Conservation (phyloP, 768 basidiomycete genomes). For the Rhizopogon vinicolor region DNA sequence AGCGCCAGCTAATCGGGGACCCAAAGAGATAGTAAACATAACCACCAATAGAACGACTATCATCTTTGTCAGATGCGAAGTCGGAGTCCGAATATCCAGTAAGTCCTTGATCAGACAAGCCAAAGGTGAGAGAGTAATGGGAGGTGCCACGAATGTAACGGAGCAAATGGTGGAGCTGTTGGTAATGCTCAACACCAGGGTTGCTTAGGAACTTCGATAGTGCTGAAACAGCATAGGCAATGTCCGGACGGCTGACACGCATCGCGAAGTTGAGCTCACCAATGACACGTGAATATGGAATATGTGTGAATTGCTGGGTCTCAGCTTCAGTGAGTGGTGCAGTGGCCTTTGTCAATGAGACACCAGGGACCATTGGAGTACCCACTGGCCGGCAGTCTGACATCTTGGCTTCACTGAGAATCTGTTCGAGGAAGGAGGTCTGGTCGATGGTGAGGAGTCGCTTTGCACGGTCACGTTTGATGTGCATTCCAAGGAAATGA, state of each 20-base stretch:
- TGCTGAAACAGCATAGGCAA: conserved; percentile 22
- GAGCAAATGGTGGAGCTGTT: conserved; percentile 11
- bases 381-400: conserved; percentile 8
- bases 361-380: not conserved
- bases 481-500: conserved; percentile 26
- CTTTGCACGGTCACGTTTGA: conserved; percentile 17
- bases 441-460: conserved; percentile 23
- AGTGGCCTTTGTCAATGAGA: not conserved
- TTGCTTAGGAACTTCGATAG: conserved; percentile 15
- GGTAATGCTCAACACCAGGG: conserved; percentile 6
- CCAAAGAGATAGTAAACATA: conserved; percentile 22
- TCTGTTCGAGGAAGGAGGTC: conserved; percentile 8
- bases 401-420: conserved; percentile 11
- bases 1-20: conserved; percentile 27
- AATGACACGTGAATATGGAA: not conserved
- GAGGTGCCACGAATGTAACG: conserved; percentile 8
- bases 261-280: conserved; percentile 25
- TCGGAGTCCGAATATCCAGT: conserved; percentile 12
- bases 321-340: not conserved
- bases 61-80: conserved; percentile 7
- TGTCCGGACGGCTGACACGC: conserved; percentile 25
- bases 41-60: conserved; percentile 13
- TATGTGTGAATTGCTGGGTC: not conserved
- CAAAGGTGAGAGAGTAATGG: not conserved
- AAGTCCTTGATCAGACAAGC: conserved; percentile 1